Evolutionary conservation across 2,329 filamentous ascomycete genomes (phyloP), one percentile per base, ranked within the genome.

Genomic region (Davidsoniella eucalypti): DNA sequence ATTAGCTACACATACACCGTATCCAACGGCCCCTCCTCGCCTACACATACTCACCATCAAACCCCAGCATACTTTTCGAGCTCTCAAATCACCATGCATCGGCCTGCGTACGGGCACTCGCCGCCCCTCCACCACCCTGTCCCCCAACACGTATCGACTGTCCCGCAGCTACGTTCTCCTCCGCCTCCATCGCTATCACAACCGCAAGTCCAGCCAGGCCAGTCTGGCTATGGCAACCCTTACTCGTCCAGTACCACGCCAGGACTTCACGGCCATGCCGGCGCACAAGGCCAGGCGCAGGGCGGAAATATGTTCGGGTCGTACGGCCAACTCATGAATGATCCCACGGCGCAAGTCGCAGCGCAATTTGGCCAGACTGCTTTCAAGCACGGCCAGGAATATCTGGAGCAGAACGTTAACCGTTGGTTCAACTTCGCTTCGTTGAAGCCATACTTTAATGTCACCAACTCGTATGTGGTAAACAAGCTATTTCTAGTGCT

Each of bases 371-470:
- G 90, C 43, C 87, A 93, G 71, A 87, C 79, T 48, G 92, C 90
- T 18, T 82, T 96, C 62, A 84, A 82, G 62, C 87, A 92, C 53
- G 90, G 88, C 8, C 87, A 94, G 65, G 85, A 95, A 63, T 94
- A 94, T 59, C 72, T 96, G 64, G 92, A 96, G 67, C 86, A 94
- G 64, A 96, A 95, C 60, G 90, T 76, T 56, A 74, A 75, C 56
- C 72, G 74, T 65, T 95, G 90, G 67, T 81, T 98, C 66, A 94
- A 88, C 61, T 84, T 96, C 58, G 82, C 84, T 12, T 86, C 87
- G 16, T 75, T 98, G 42, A 98, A 98, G 67, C 92, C 95, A 68
- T 98, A 96, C 74, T 98, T 98, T 71, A 95, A 96, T 68, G 92
- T 98, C 56, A 93, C 88, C 57, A 98, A 98, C 72, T 84, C 78